Conservation (phyloP, 441 rosid genomes). For the Syzygium malaccense region DNA sequence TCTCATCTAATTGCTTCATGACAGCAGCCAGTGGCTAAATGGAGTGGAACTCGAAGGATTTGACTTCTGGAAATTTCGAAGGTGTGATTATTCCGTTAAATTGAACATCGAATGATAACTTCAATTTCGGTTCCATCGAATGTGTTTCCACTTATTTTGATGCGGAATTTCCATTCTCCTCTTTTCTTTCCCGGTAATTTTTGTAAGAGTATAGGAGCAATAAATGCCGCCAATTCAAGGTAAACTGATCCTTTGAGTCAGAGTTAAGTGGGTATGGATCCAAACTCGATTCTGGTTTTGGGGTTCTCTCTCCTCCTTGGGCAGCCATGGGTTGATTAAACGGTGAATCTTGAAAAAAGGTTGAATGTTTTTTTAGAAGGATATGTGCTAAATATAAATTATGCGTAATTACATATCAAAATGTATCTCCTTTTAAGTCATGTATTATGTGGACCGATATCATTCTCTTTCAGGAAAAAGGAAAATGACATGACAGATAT, state of each 20-base stretch:
- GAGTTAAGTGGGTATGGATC: neutral
- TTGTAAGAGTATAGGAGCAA: neutral
- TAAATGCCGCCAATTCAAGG: neutral
- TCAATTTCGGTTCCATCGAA: neutral
- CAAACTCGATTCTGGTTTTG: neutral
- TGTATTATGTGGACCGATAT: neutral
- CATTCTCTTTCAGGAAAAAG: neutral
- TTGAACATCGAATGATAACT: neutral
- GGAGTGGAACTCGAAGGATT: constrained; percentile 34
- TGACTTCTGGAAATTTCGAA: constrained; percentile 14
- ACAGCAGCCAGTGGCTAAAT: constrained; percentile 25
- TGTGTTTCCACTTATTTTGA: neutral
- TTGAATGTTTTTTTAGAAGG: neutral
- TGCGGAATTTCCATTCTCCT: neutral
- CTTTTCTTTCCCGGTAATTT: neutral
- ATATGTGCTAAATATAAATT: neutral
- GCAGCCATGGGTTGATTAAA: neutral
- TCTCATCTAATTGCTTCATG: constrained; percentile 1
- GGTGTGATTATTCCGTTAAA: constrained; percentile 12
- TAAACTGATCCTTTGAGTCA: neutral
- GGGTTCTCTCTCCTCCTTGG: neutral
- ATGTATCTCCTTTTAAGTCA: neutral
- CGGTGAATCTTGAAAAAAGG: neutral
- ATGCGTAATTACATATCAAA: neutral
- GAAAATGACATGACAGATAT: neutral